A percentile compares a stretch with the other conserved stretches of the same genome.
Conservation (phyloP, 176 grass and related monocot genomes). For the Carex kokanica region DNA sequence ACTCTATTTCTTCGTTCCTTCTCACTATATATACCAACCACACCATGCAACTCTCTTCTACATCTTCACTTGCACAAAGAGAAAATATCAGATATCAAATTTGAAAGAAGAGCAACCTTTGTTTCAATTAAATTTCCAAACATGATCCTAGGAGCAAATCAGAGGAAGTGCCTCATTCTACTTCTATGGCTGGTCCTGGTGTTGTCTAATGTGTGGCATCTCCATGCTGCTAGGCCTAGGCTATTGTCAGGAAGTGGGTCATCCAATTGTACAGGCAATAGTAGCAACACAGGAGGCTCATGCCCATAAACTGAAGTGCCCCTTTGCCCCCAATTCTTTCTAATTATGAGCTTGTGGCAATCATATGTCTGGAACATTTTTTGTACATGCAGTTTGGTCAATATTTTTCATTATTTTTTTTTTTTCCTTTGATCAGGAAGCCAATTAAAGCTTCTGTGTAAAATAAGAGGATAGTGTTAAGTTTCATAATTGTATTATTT, state of each 20-base stretch:
- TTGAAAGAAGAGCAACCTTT: not conserved
- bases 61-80: not conserved
- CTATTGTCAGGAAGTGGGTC: too few species aligned
- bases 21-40: not conserved
- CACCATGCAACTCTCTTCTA: constrained; percentile 1
- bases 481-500: not conserved
- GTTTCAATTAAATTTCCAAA: not conserved
- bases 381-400: not conserved
- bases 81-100: not conserved
- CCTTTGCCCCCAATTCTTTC: too few species aligned
- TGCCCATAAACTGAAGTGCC: not conserved
- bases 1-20: not conserved
- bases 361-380: not conserved
- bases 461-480: not conserved
- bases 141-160: not conserved
- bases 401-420: not conserved
- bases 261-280: not conserved
- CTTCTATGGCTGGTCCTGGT: not conserved
- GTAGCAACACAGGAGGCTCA: not conserved
- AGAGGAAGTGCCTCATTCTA: not conserved
- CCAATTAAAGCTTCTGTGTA: constrained; percentile 1
- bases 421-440: not conserved
- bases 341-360: not conserved
- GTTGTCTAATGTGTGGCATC: not conserved
- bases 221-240: not conserved